These are phyloP conservation scores for Paraconiothyrium sp. DNA, from an alignment of 2,329 filamentous ascomycete genomes.

Conservation along the genomic window DNA sequence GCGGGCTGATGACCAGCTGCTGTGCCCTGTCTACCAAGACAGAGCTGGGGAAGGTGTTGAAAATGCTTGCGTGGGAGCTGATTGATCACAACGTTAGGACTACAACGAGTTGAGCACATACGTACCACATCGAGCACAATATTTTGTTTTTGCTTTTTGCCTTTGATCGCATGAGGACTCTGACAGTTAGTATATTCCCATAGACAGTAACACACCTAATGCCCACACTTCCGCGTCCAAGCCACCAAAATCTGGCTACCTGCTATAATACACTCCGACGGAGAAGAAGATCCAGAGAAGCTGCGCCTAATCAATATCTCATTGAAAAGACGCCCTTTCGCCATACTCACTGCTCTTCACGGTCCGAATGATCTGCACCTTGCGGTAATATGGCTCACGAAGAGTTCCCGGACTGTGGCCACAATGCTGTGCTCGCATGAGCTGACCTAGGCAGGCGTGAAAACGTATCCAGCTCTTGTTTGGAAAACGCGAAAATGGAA, in stretches of 20 bases:
- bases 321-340: constrained; percentile 4
- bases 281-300: constrained; percentile 4
- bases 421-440: background rate
- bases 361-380: background rate
- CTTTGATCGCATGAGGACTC: background rate
- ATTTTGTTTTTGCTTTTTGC: background rate
- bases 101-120: background rate
- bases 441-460: constrained; percentile 11
- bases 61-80: background rate
- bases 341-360: constrained; percentile 16
- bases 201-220: constrained; percentile 12
- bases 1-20: background rate
- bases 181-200: constrained; percentile 2
- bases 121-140: constrained; percentile 7
- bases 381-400: background rate
- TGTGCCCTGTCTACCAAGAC: background rate
- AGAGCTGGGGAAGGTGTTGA: background rate
- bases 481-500: background rate
- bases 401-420: background rate
- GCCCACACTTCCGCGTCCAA: background rate
- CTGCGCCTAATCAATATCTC: constrained; percentile 15
- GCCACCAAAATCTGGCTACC: background rate
- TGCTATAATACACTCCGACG: constrained; percentile 6
- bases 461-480: constrained; percentile 6
- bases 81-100: background rate